Evolutionary conservation across 1,284 basidiomycete species (phyloP).

Genomic region (Agroathelia rolfsii): DNA sequence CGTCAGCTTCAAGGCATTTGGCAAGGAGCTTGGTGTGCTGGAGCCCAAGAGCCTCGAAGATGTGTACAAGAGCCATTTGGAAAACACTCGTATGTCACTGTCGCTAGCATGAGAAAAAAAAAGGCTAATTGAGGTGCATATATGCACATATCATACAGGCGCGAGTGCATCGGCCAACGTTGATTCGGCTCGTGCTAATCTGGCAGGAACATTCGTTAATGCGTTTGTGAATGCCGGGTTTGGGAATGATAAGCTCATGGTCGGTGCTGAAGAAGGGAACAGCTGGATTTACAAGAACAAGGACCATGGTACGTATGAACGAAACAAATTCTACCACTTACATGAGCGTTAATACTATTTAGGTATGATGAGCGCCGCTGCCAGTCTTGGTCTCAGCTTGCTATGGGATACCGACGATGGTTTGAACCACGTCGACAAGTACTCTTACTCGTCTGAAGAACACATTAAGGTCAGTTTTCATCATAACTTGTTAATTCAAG

Average conservation of each 20-base stretch:
- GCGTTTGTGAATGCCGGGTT: conserved; percentile 99
- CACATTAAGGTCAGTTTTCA: conserved; percentile 69
- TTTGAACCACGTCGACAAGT: conserved; percentile 93
- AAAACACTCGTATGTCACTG: conserved; percentile 64
- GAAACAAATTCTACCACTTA: conserved; percentile 1
- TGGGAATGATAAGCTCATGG: conserved; percentile 98
- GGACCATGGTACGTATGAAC: conserved; percentile 65
- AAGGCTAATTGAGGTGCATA: conserved; percentile 3
- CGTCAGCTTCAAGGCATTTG: conserved; percentile 81
- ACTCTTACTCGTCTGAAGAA: conserved; percentile 94
- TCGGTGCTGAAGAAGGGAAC: conserved; percentile 89
- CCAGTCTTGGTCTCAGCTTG: conserved; percentile 86
- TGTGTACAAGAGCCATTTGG: conserved; percentile 95
- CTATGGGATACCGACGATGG: conserved; percentile 97
- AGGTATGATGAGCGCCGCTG: conserved; percentile 96
- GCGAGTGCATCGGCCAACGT: conserved; percentile 60
- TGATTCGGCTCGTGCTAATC: conserved; percentile 90
- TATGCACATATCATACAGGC: conserved; percentile 31
- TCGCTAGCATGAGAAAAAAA: background rate
- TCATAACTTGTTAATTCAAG: background rate
- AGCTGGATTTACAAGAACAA: conserved; percentile 99
- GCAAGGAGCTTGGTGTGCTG: conserved; percentile 87
- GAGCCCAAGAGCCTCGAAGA: conserved; percentile 93
- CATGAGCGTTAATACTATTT: conserved; percentile 6
- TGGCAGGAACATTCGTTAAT: conserved; percentile 97